A percentile compares a stretch with the other conserved stretches of the same genome.
These are phyloP conservation scores for Trichosporon sp. DNA, from an alignment of 1,284 basidiomycete genomes.

Conservation along the genomic window DNA sequence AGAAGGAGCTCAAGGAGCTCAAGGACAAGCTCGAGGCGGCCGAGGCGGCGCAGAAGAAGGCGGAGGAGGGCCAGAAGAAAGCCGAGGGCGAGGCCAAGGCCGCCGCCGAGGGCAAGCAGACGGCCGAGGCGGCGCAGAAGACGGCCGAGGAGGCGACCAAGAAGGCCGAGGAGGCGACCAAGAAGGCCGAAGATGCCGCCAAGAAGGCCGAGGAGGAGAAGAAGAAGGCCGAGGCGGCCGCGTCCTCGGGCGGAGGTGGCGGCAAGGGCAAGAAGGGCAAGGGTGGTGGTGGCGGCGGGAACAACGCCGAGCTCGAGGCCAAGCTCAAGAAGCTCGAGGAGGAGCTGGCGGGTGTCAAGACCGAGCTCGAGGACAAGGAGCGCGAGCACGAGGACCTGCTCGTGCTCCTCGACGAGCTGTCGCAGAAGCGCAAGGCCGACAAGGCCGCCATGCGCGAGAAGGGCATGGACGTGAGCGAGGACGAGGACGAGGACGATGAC, in stretches of 20 bases:
- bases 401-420: slow-evolving; percentile 88
- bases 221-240: not conserved
- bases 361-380: slow-evolving; percentile 4
- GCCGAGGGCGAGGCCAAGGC: not conserved
- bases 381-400: slow-evolving; percentile 60
- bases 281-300: slow-evolving; percentile 17
- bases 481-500: slow-evolving; percentile 74
- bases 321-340: slow-evolving; percentile 5
- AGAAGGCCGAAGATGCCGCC: not conserved
- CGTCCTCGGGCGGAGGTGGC: not conserved
- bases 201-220: not conserved
- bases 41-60: not conserved
- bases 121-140: not conserved
- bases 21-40: slow-evolving; percentile 8
- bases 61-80: not conserved
- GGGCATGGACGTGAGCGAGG: slow-evolving; percentile 83
- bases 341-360: not conserved
- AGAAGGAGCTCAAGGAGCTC: slow-evolving; percentile 18
- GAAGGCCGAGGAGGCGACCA: not conserved
- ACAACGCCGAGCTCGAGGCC: slow-evolving; percentile 1
- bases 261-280: slow-evolving; percentile 21
- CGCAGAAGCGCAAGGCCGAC: slow-evolving; percentile 74
- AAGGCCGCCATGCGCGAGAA: slow-evolving; percentile 68
- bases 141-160: not conserved
- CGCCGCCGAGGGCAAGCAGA: not conserved